Evolutionary conservation across 2,329 filamentous ascomycete genomes (phyloP).

Genomic region (Furcasterigmium sp.): DNA sequence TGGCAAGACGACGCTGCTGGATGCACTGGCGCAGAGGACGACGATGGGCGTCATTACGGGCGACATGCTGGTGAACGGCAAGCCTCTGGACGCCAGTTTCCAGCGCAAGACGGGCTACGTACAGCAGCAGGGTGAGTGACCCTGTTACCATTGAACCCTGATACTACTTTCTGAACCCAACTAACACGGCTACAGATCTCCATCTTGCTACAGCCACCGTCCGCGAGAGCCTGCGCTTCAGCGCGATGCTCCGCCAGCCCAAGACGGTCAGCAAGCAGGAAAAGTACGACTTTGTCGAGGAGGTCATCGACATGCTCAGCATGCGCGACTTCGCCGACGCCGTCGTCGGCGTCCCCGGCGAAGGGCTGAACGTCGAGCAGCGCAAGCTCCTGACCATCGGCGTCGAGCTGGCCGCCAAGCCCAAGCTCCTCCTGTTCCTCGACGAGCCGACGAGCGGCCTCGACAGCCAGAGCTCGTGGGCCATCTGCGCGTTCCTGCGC

Average conservation of each 20-base stretch:
- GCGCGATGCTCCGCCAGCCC: conserved; percentile 53
- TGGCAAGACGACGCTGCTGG: conserved; percentile 37
- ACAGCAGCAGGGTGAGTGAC: conserved; percentile 51
- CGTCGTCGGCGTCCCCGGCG: conserved; percentile 57
- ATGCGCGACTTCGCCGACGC: conserved; percentile 64
- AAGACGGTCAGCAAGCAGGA: conserved; percentile 46
- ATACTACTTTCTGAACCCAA: not conserved
- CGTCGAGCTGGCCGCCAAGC: conserved; percentile 53
- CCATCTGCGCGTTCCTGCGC: conserved; percentile 56
- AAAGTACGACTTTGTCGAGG: conserved; percentile 57
- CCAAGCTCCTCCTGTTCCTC: conserved; percentile 54
- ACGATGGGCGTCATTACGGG: conserved; percentile 60
- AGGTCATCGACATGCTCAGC: conserved; percentile 60
- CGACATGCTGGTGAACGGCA: conserved; percentile 61
- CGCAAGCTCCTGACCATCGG: conserved; percentile 58
- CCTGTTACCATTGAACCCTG: too few relatives aligned
- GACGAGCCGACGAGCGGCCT: conserved; percentile 59
- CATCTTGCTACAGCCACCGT: conserved; percentile 52
- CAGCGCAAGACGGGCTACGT: conserved; percentile 64
- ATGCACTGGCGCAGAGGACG: conserved; percentile 41
- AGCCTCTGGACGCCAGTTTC: conserved; percentile 49
- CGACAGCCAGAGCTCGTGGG: conserved; percentile 59
- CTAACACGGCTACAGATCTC: conserved; percentile 35
- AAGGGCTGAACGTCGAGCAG: conserved; percentile 57
- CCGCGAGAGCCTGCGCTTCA: conserved; percentile 48